phyloP scores from a whole-genome alignment of 495 filamentous ascomycete genomes.

The Xylaria venustula region DNA sequence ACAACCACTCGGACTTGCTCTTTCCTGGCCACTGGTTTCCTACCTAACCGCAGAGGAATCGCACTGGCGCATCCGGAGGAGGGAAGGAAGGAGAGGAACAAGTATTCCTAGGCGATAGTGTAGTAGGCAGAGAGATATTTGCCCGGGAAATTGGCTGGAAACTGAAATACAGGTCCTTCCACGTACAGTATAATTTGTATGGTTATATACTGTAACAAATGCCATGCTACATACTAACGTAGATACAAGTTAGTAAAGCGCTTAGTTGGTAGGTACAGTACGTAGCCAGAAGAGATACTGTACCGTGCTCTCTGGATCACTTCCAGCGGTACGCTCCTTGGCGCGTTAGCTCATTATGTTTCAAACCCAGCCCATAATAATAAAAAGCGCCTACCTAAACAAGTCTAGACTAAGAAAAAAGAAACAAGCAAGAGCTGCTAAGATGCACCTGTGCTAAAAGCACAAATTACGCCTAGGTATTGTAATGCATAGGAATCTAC shows the following conservation, averaged over 20 bases:
- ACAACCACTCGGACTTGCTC: conserved; percentile 8
- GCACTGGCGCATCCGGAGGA: conserved; percentile 6
- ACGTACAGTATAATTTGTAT: no score
- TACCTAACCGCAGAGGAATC: conserved; percentile 5
- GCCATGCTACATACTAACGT: no score
- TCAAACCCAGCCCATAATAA: not conserved
- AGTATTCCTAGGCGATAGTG: not conserved
- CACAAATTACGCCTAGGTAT: not conserved
- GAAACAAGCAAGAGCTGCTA: not conserved
- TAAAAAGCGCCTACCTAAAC: not conserved
- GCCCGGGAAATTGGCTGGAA: not conserved
- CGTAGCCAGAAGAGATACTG: not conserved
- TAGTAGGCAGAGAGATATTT: not conserved
- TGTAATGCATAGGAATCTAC: no score
- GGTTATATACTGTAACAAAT: not conserved
- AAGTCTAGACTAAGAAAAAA: not conserved
- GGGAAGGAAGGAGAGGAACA: not conserved
- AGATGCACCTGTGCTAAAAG: not conserved
- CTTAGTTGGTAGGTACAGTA: not conserved
- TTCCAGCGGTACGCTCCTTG: no score
- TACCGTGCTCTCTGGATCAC: not conserved
- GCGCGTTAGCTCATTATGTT: no score
- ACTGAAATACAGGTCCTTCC: not conserved
- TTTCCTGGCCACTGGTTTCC: conserved; percentile 11
- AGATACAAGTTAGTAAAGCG: no score